Evolutionary conservation across 495 filamentous ascomycete genomes (phyloP).

Genomic region (Geopyxis carbonaria): DNA sequence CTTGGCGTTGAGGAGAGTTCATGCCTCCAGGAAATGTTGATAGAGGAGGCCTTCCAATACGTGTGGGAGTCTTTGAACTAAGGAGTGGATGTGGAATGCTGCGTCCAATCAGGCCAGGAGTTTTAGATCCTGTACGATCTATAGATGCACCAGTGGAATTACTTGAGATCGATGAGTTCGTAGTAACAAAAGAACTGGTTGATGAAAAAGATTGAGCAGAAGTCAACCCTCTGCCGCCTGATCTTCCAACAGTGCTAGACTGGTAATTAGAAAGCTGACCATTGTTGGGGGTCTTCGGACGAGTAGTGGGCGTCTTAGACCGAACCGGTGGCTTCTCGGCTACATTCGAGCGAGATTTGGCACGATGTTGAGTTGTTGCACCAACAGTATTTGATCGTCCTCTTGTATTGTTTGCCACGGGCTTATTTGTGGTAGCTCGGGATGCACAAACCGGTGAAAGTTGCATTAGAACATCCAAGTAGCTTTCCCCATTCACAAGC

Average conservation of each 20-base stretch:
- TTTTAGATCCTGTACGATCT: too few relatives aligned
- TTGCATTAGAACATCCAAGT: constrained; percentile 78
- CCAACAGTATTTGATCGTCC: constrained; percentile 4
- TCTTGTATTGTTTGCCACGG: neutral
- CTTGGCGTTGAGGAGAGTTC: too few relatives aligned
- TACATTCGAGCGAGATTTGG: constrained; percentile 9
- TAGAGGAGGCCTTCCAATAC: too few relatives aligned
- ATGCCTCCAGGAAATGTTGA: too few relatives aligned
- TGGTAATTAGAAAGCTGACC: constrained; percentile 2
- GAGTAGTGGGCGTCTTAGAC: constrained; percentile 19
- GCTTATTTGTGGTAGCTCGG: constrained; percentile 5
- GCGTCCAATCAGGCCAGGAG: too few relatives aligned
- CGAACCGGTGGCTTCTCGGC: constrained; percentile 8
- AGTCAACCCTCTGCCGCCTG: constrained; percentile 8
- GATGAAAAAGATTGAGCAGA: too few relatives aligned
- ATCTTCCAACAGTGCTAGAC: constrained; percentile 11
- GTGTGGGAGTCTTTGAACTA: too few relatives aligned
- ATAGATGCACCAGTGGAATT: too few relatives aligned
- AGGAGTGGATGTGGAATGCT: too few relatives aligned
- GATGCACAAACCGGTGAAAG: constrained; percentile 33
- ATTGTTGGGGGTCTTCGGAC: constrained; percentile 17
- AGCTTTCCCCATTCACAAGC: constrained; percentile 77
- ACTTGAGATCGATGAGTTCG: too few relatives aligned
- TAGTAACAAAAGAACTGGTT: too few relatives aligned
- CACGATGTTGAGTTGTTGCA: neutral